Conservation (phyloP, 192 early-diverging fungal species). For the Podila horticola region DNA sequence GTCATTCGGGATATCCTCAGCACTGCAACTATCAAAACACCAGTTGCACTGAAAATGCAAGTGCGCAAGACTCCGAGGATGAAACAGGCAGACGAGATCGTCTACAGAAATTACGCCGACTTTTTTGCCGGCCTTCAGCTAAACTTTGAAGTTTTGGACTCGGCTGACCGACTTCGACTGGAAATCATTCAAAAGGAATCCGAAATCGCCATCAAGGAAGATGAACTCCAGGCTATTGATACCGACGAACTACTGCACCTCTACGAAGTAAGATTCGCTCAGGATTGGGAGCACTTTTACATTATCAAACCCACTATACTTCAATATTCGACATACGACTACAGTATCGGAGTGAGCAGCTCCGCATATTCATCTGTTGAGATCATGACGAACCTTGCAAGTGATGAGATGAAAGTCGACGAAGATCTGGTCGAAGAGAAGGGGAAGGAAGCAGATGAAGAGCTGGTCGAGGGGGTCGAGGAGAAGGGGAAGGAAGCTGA, state of each 20-base stretch:
- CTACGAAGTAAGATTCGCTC: slow-evolving; percentile 7
- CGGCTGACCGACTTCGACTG: background rate
- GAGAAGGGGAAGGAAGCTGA: background rate
- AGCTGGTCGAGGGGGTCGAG: no score
- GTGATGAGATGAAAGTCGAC: background rate
- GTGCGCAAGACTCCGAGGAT: background rate
- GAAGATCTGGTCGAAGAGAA: background rate
- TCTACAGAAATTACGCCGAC: background rate
- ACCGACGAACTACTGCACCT: slow-evolving; percentile 13
- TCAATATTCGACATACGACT: slow-evolving; percentile 10
- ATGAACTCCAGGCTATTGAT: background rate
- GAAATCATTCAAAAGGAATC: slow-evolving; percentile 1
- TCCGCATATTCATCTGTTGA: background rate
- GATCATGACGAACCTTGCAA: background rate
- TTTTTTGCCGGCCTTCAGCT: background rate
- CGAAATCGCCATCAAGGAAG: slow-evolving; percentile 2
- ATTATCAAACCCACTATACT: slow-evolving; percentile 1
- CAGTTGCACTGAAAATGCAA: slow-evolving; percentile 1
- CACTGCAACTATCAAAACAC: slow-evolving; percentile 16
- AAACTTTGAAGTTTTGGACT: background rate
- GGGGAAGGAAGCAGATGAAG: background rate
- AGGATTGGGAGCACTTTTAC: slow-evolving; percentile 10
- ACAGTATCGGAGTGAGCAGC: background rate
- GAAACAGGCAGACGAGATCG: background rate
- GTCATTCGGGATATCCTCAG: slow-evolving; percentile 2